Evolutionary conservation across 2,329 filamentous ascomycete species (phyloP), one percentile per base, ranked within the genome.

Genomic region (Fusarium phyllophilum): DNA sequence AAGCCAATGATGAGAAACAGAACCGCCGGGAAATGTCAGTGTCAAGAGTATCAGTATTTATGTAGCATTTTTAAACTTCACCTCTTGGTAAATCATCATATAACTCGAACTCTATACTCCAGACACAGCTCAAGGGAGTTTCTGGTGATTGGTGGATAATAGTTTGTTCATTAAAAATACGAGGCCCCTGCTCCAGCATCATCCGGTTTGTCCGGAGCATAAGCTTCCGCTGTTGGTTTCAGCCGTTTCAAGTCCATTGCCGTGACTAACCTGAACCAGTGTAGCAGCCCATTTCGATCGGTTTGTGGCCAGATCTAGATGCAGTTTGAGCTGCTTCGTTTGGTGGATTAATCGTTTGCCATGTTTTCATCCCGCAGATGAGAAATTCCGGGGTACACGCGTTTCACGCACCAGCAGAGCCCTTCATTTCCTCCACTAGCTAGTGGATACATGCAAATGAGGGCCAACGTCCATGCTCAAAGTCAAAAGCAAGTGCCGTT

Each of bases 121-220:
- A 70, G 41, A 49, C 42, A 14, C 12, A 17, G 20, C 11, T 34
- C 15, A 11, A 24, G 8, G 20, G 36, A 14, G 17, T 6, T 12
- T 34, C 13, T 20, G 13, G 10, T 59, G 60, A 74, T 74, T 72
- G 71, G 71, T 72, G 71, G 71, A 74, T n/a, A 72, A 72, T 24
- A 49, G 24, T 17, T 8, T 15, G 8, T n/a, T 46, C n/a, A 29
- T 34, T 17, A 44, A 31, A 38, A 52, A 58, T 22, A 46, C 51
- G 58, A 70, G 45, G 49, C 22, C 24, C 38, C 13, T 17, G n/a
- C 8, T 26, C 33, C 42, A 66, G 54, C 48, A 41, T 71, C 33
- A 14, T 45, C 38, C 29, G 20, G 41, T 10, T 45, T 17, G 52
- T 33, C 29, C 71, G 71, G 71, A 74, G 42, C 24, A 33, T 64